phyloP scores from a whole-genome alignment of 805 yeast species.

The Yamadazyma sp. region DNA sequence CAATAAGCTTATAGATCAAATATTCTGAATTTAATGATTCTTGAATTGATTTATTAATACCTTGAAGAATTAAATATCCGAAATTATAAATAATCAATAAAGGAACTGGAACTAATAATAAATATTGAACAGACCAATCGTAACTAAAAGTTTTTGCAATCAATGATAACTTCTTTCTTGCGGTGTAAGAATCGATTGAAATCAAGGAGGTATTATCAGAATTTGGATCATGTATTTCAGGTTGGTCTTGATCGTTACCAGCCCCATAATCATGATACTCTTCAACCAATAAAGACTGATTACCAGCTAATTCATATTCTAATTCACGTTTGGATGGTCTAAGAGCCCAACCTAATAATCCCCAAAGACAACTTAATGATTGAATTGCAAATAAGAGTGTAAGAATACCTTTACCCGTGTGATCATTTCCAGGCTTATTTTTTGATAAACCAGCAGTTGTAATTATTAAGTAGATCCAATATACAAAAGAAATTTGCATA shows the following conservation, averaged over 20 bases:
- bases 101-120: slow-evolving; percentile 64
- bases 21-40: slow-evolving; percentile 52
- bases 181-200: slow-evolving; percentile 16
- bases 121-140: slow-evolving; percentile 79
- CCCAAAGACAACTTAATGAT: slow-evolving; percentile 48
- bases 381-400: slow-evolving; percentile 45
- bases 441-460: slow-evolving; percentile 47
- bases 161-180: slow-evolving; percentile 10
- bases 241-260: slow-evolving; percentile 12
- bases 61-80: slow-evolving; percentile 59
- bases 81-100: slow-evolving; percentile 51
- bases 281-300: slow-evolving; percentile 28
- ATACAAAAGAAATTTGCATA: slow-evolving; percentile 48
- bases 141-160: slow-evolving; percentile 49
- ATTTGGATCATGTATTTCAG: neutral
- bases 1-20: slow-evolving; percentile 26
- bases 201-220: slow-evolving; percentile 21
- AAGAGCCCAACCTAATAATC: slow-evolving; percentile 48
- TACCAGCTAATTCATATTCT: slow-evolving; percentile 10
- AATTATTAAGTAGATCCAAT: slow-evolving; percentile 55
- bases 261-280: slow-evolving; percentile 18
- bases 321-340: slow-evolving; percentile 11
- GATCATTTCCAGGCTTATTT: slow-evolving; percentile 40
- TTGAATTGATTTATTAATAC: slow-evolving; percentile 66
- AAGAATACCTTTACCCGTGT: slow-evolving; percentile 52